Conservation (phyloP, 78 protist species). For the Chrysochromulina tobinii region DNA sequence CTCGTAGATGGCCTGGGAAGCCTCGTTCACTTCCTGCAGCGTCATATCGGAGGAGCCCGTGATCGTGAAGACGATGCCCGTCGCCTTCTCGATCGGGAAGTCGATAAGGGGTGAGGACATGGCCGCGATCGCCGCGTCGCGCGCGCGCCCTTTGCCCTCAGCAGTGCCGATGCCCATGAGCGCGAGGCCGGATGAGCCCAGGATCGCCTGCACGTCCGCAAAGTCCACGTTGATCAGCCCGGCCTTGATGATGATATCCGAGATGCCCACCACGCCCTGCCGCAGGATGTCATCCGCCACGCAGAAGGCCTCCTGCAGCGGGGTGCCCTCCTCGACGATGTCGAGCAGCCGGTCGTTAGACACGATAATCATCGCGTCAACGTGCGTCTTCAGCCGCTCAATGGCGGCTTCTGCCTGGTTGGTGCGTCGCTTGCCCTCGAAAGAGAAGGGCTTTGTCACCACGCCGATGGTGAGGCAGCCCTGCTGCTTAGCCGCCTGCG, state of each 20-base stretch:
- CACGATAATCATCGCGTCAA: slow-evolving; percentile 73
- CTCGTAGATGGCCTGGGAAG: slow-evolving; percentile 5
- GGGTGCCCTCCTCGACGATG: neutral
- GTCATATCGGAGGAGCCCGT: neutral
- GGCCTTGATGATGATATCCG: slow-evolving; percentile 76
- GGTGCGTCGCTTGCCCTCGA: slow-evolving; percentile 26
- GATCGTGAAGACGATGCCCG: slow-evolving; percentile 16
- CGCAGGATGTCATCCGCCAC: slow-evolving; percentile 78
- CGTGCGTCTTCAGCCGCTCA: slow-evolving; percentile 57
- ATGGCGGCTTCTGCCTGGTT: slow-evolving; percentile 60
- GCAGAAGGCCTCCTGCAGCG: slow-evolving; percentile 69
- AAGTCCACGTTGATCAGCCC: slow-evolving; percentile 87
- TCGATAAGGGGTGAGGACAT: slow-evolving; percentile 39
- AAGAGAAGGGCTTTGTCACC: slow-evolving; percentile 34
- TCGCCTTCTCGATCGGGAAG: slow-evolving; percentile 22
- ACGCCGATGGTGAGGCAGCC: slow-evolving; percentile 36
- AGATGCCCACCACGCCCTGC: slow-evolving; percentile 73
- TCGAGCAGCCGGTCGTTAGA: slow-evolving; percentile 78
- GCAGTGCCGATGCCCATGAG: slow-evolving; percentile 43
- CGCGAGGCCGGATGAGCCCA: slow-evolving; percentile 43
- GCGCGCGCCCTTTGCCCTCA: slow-evolving; percentile 31
- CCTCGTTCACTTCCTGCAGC: slow-evolving; percentile 5
- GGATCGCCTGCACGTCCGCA: slow-evolving; percentile 78
- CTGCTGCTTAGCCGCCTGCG: slow-evolving; percentile 29
- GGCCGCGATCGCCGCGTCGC: slow-evolving; percentile 41